phyloP scores from a whole-genome alignment of 306 rosid species.

The Herpetospermum pedunculosum region DNA sequence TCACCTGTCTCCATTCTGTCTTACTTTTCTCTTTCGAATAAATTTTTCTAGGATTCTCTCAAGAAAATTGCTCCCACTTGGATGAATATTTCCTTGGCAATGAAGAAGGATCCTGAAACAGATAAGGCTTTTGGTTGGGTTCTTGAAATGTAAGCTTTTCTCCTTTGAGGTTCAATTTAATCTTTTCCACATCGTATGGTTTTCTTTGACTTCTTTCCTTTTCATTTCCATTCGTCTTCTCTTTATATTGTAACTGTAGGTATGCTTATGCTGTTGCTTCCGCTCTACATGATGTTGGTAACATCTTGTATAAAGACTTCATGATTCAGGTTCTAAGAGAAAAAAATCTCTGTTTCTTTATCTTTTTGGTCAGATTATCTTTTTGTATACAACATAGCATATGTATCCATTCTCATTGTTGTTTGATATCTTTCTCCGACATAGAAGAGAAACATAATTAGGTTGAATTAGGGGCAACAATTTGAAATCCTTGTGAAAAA shows the following conservation, averaged over 20 bases:
- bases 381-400: neutral
- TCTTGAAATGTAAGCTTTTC: conserved; percentile 77
- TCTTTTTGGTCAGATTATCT: neutral
- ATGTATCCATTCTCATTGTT: neutral
- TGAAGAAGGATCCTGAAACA: conserved; percentile 97
- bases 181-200: neutral
- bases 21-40: conserved; percentile 7
- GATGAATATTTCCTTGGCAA: conserved; percentile 96
- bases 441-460: neutral
- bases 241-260: conserved; percentile 34
- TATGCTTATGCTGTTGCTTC: conserved; percentile 95
- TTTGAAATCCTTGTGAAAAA: neutral
- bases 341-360: neutral
- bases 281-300: conserved; percentile 70
- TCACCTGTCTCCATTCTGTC: neutral
- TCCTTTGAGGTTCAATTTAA: neutral
- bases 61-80: conserved; percentile 99
- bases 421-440: neutral
- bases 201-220: conserved; percentile 1
- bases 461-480: neutral
- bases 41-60: conserved; percentile 55
- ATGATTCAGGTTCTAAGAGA: conserved; percentile 80
- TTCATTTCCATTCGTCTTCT: neutral
- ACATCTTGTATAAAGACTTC: conserved; percentile 83
- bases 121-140: conserved; percentile 99